These are phyloP conservation scores for Magnolia kwangsiensis DNA, from an alignment of 164 flowering plant genomes.

Conservation along the genomic window DNA sequence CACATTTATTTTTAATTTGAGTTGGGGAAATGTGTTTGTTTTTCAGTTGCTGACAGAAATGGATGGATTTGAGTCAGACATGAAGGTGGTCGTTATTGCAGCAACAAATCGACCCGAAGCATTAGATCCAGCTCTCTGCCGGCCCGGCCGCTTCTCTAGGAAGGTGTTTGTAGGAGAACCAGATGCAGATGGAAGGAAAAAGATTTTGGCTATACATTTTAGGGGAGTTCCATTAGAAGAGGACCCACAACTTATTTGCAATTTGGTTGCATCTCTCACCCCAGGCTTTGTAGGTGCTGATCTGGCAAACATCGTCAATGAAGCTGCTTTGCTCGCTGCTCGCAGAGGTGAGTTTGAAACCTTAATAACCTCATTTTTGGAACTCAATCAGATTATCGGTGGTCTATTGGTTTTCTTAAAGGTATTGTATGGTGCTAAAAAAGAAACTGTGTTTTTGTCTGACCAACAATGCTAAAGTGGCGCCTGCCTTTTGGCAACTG, in stretches of 20 bases:
- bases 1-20: not conserved
- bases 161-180: conserved; percentile 93
- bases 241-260: conserved; percentile 56
- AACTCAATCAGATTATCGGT: not conserved
- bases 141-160: conserved; percentile 98
- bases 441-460: no score
- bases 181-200: conserved; percentile 79
- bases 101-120: conserved; percentile 98
- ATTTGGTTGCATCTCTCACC: conserved; percentile 84
- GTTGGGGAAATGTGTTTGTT: conserved; percentile 9
- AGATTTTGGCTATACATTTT: conserved; percentile 85
- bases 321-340: conserved; percentile 94
- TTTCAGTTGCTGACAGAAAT: conserved; percentile 90
- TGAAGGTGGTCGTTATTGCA: conserved; percentile 82
- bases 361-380: not conserved
- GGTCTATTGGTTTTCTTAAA: not conserved
- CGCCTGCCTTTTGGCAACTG: no score
- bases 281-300: conserved; percentile 96
- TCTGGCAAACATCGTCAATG: conserved; percentile 94
- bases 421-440: no score
- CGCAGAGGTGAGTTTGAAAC: conserved; percentile 66
- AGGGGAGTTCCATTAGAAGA: conserved; percentile 89
- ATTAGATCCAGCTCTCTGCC: conserved; percentile 88
- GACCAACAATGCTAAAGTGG: no score
- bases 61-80: conserved; percentile 98